These are phyloP conservation scores for Globisporangium perplexum DNA, from an alignment of 352 stramenopile species.

Conservation along the genomic window DNA sequence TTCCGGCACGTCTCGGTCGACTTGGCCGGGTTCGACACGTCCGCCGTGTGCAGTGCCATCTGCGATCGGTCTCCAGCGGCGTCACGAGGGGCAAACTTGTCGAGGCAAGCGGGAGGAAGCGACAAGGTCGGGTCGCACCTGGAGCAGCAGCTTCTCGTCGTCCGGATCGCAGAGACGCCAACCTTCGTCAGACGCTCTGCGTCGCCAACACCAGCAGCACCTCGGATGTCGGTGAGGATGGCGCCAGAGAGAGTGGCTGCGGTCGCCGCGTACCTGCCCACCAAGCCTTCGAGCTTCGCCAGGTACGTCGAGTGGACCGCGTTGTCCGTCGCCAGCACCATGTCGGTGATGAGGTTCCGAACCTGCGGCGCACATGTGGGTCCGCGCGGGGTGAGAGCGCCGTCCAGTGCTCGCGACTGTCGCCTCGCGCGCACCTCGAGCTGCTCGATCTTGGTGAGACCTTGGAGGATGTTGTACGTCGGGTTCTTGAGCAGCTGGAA, in stretches of 20 bases:
- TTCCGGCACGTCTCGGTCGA: constrained; percentile 61
- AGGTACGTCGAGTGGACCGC: constrained; percentile 78
- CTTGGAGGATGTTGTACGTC: constrained; percentile 68
- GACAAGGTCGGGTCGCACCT: constrained; percentile 14
- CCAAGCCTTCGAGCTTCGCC: constrained; percentile 67
- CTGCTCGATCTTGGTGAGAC: constrained; percentile 67
- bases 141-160: constrained; percentile 66
- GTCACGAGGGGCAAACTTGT: neutral
- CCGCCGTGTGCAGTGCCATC: constrained; percentile 84
- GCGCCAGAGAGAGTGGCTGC: neutral
- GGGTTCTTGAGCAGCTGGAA: constrained; percentile 72
- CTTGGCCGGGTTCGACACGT: constrained; percentile 93
- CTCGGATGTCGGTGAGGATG: neutral
- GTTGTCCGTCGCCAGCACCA: constrained; percentile 88
- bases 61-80: constrained; percentile 11
- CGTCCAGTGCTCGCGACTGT: neutral
- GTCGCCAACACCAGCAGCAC: neutral
- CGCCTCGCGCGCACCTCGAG: constrained; percentile 37
- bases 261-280: constrained; percentile 28
- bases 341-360: constrained; percentile 74
- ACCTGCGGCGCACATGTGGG: constrained; percentile 20
- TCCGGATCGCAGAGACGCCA: constrained; percentile 56
- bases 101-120: neutral
- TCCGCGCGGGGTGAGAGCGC: neutral
- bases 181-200: constrained; percentile 24